phyloP scores from a whole-genome alignment of 192 early-diverging fungal species.

The Coemansia sp. region DNA sequence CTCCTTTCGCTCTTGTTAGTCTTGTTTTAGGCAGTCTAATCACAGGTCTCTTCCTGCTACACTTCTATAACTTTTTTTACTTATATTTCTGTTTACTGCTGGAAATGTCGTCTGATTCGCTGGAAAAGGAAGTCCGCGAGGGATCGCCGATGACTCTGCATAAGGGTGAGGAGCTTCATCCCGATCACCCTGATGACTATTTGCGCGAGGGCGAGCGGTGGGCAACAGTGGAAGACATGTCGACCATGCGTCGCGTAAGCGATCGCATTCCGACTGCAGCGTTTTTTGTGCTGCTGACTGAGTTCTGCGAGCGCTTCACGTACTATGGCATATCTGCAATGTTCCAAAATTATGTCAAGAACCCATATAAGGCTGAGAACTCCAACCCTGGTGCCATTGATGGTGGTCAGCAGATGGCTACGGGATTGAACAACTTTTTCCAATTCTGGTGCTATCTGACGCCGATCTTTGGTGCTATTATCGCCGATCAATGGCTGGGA shows the following conservation, averaged over 20 bases:
- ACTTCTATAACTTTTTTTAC: too few relatives aligned
- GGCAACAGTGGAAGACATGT: slow-evolving; percentile 62
- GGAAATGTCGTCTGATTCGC: slow-evolving; percentile 21
- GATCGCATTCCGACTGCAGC: slow-evolving; percentile 60
- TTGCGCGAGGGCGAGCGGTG: slow-evolving; percentile 48
- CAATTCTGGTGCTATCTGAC: slow-evolving; percentile 66
- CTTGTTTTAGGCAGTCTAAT: not conserved
- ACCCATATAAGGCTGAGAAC: slow-evolving; percentile 46
- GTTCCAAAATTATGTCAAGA: slow-evolving; percentile 66
- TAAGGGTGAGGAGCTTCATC: slow-evolving; percentile 29
- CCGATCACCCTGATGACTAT: slow-evolving; percentile 35
- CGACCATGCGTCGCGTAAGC: slow-evolving; percentile 55
- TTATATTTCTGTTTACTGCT: not conserved
- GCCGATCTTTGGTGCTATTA: slow-evolving; percentile 61
- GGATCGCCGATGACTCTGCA: not conserved
- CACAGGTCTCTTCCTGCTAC: not conserved
- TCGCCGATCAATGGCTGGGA: slow-evolving; percentile 73
- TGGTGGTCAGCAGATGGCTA: slow-evolving; percentile 58
- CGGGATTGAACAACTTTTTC: slow-evolving; percentile 62
- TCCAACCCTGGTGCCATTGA: slow-evolving; percentile 54
- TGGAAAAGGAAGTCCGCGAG: slow-evolving; percentile 14
- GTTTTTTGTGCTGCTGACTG: slow-evolving; percentile 59
- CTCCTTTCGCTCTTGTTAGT: not conserved
- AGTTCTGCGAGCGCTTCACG: slow-evolving; percentile 64
- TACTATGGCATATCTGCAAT: slow-evolving; percentile 61